Evolutionary conservation across 2,329 filamentous ascomycete species (phyloP).

Genomic region (Fusarium sp.): DNA sequence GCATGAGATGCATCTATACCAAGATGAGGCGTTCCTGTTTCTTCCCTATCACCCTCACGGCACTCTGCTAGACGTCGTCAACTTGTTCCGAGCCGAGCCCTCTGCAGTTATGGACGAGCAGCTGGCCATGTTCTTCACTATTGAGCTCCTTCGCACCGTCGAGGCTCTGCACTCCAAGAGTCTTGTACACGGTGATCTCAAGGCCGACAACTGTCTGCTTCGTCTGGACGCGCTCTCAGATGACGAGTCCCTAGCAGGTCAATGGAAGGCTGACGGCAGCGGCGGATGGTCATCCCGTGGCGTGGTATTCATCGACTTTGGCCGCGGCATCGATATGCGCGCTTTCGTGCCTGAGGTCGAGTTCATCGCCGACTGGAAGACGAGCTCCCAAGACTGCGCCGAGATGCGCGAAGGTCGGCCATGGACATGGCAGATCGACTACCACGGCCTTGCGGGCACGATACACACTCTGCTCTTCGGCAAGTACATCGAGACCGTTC

Average conservation of each 20-base stretch:
- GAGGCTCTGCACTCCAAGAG: conserved; percentile 84
- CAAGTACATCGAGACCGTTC: conserved; percentile 88
- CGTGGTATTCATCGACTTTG: conserved; percentile 91
- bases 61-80: conserved; percentile 94
- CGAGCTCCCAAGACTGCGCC: conserved; percentile 85
- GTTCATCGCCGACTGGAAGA: conserved; percentile 97
- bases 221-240: conserved; percentile 71
- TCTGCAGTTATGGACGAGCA: conserved; percentile 86
- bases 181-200: conserved; percentile 92
- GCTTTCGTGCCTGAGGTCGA: conserved; percentile 77
- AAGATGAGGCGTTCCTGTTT: conserved; percentile 88
- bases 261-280: conserved; percentile 78
- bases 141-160: conserved; percentile 90
- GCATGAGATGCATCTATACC: conserved; percentile 91
- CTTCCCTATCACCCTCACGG: conserved; percentile 90
- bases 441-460: conserved; percentile 89
- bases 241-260: conserved; percentile 61
- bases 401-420: conserved; percentile 94
- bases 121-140: conserved; percentile 92
- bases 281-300: conserved; percentile 85
- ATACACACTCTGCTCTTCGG: conserved; percentile 92
- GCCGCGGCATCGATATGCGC: conserved; percentile 92
- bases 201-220: conserved; percentile 93
- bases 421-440: conserved; percentile 98
- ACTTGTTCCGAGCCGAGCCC: conserved; percentile 79